These are phyloP conservation scores for Penicillium macrosclerotiorum DNA, from an alignment of 495 filamentous ascomycete genomes.

Conservation along the genomic window DNA sequence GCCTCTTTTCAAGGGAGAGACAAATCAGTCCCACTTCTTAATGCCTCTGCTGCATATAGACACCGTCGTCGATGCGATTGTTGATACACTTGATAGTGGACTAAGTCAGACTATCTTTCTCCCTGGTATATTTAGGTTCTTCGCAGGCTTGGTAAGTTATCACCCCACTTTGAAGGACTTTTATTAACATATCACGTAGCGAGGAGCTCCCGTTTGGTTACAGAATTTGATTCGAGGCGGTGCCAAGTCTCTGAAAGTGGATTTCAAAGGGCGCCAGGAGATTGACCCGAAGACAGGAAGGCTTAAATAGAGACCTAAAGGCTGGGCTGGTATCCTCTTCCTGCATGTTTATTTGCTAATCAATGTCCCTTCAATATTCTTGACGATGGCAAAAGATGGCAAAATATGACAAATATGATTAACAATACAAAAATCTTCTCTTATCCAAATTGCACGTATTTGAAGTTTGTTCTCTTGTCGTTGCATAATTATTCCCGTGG, in stretches of 20 bases:
- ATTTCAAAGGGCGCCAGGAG: conserved; percentile 23
- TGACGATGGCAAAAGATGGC: no score
- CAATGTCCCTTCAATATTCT: no score
- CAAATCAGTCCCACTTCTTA: conserved; percentile 28
- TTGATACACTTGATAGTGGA: conserved; percentile 29
- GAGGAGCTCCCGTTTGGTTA: conserved; percentile 19
- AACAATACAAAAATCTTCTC: neutral
- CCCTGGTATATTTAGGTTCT: conserved; percentile 29
- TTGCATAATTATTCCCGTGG: neutral
- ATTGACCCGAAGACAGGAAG: conserved; percentile 20
- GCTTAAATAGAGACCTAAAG: conserved; percentile 3
- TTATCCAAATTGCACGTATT: neutral
- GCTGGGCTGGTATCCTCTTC: neutral
- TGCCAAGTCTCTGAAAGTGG: conserved; percentile 18
- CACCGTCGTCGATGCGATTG: conserved; percentile 33
- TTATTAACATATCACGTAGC: conserved; percentile 9
- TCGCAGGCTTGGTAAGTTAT: conserved; percentile 32
- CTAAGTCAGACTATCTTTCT: conserved; percentile 29
- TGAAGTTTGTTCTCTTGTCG: neutral
- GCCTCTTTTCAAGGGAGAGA: conserved; percentile 27
- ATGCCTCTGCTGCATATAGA: conserved; percentile 36
- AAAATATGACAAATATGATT: no score
- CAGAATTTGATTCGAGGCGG: conserved; percentile 17
- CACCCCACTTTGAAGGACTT: neutral
- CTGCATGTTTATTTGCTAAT: neutral